These are phyloP conservation scores for Microsporum canis DNA, from an alignment of 2,329 filamentous ascomycete species.

Conservation along the genomic window DNA sequence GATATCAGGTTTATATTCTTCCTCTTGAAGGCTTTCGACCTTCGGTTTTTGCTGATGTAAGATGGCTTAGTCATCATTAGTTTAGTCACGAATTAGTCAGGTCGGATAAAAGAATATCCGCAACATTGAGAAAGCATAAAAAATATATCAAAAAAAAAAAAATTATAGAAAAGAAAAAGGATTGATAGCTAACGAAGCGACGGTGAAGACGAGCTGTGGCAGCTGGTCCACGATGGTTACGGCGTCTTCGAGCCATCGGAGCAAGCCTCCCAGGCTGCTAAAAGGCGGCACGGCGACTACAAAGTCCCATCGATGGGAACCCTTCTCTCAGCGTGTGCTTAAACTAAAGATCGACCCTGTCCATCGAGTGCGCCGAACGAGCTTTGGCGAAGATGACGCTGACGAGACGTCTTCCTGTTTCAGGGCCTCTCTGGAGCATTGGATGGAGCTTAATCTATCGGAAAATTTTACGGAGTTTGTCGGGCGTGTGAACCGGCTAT, in stretches of 20 bases:
- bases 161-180: neutral
- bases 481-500: constrained; percentile 61
- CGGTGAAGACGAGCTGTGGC: neutral
- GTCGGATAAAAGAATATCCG: constrained; percentile 8
- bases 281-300: constrained; percentile 62
- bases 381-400: constrained; percentile 67
- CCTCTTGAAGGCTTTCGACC: neutral
- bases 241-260: constrained; percentile 54
- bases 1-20: neutral
- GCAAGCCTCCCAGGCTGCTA: constrained; percentile 54
- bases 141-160: neutral
- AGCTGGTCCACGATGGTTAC: constrained; percentile 30
- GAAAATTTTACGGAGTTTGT: constrained; percentile 68
- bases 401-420: constrained; percentile 77
- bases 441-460: constrained; percentile 84
- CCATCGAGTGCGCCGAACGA: constrained; percentile 70
- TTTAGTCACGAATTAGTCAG: neutral
- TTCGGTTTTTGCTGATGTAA: neutral
- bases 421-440: constrained; percentile 68
- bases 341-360: constrained; percentile 91
- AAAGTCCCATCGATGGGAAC: constrained; percentile 81
- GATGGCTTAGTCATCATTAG: neutral
- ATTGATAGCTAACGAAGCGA: neutral
- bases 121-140: constrained; percentile 21
- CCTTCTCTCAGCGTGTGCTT: constrained; percentile 78